Percentiles rank a stretch among this genome's conserved stretches.
Evolutionary conservation across 768 basidiomycete genomes (phyloP).

Genomic region (Ramaria sp.): DNA sequence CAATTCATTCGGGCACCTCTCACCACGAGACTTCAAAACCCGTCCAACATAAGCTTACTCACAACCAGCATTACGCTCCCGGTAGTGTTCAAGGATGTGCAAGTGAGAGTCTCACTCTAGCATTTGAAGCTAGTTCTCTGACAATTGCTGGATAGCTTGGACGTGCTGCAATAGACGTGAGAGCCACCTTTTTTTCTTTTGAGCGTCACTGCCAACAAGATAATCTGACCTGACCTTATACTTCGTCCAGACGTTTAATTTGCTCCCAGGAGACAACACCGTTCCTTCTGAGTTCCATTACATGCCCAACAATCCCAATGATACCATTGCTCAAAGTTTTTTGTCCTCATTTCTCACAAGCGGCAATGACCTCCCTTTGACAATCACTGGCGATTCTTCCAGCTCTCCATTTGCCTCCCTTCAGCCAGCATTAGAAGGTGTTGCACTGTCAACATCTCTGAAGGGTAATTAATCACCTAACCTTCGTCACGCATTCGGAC

Average conservation of each 20-base stretch:
- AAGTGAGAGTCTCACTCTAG: conserved; percentile 8
- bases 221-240: not conserved
- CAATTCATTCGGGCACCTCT: conserved; percentile 49
- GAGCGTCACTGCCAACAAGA: conserved; percentile 15
- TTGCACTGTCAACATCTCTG: conserved; percentile 39
- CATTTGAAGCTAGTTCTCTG: not conserved
- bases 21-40: conserved; percentile 50
- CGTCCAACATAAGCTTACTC: conserved; percentile 53
- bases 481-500: not conserved
- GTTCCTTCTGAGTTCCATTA: conserved; percentile 57
- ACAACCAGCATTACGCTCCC: conserved; percentile 49
- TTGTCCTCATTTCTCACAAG: conserved; percentile 49
- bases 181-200: too few relatives aligned
- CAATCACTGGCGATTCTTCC: conserved; percentile 45
- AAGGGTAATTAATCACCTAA: conserved; percentile 23
- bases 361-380: conserved; percentile 33
- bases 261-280: conserved; percentile 46
- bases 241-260: conserved; percentile 34
- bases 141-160: conserved; percentile 30
- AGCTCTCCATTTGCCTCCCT: conserved; percentile 57
- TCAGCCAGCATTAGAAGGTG: conserved; percentile 39
- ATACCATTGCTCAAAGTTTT: conserved; percentile 55
- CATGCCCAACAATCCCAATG: conserved; percentile 49
- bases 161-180: conserved; percentile 46
- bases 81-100: conserved; percentile 42